Conservation (phyloP, 768 basidiomycete genomes). For the Macrolepiota dolichaula region DNA sequence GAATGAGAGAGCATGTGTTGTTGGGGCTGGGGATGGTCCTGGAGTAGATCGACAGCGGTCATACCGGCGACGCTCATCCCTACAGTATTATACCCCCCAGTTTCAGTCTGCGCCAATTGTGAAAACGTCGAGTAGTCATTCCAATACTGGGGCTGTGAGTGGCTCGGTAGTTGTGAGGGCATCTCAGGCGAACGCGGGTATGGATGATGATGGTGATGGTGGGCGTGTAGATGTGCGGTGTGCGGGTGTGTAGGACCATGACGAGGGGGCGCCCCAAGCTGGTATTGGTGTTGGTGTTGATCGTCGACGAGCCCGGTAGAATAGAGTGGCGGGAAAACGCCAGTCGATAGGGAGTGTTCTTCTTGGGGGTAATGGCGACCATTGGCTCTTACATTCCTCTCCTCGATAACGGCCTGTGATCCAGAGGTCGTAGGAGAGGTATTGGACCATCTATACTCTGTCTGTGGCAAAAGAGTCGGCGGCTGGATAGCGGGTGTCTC, state of each 20-base stretch:
- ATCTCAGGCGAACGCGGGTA: slow-evolving; percentile 2
- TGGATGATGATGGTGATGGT: slow-evolving; percentile 5
- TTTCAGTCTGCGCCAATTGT: slow-evolving; percentile 42
- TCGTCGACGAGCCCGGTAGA: slow-evolving; percentile 67
- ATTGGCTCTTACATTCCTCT: background rate
- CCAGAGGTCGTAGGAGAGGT: background rate
- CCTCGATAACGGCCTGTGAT: background rate
- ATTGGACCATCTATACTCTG: slow-evolving; percentile 15
- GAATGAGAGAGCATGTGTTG: background rate
- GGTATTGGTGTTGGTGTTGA: slow-evolving; percentile 2
- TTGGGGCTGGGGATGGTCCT: slow-evolving; percentile 13
- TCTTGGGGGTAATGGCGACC: slow-evolving; percentile 6
- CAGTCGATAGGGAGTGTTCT: slow-evolving; percentile 53
- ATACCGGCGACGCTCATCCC: slow-evolving; percentile 17
- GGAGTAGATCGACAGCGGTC: slow-evolving; percentile 15
- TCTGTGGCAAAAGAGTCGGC: slow-evolving; percentile 13
- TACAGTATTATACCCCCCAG: background rate
- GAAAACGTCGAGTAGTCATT: slow-evolving; percentile 51
- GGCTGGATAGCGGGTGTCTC: slow-evolving; percentile 10
- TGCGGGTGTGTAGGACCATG: slow-evolving; percentile 7
- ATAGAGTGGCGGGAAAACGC: slow-evolving; percentile 71
- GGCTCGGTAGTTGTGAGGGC: slow-evolving; percentile 12
- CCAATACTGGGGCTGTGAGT: slow-evolving; percentile 53
- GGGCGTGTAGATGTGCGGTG: background rate
- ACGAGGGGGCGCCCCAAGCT: slow-evolving; percentile 14